Evolutionary conservation across 139 green algal species (phyloP).

Genomic region (Gonium pectorale): DNA sequence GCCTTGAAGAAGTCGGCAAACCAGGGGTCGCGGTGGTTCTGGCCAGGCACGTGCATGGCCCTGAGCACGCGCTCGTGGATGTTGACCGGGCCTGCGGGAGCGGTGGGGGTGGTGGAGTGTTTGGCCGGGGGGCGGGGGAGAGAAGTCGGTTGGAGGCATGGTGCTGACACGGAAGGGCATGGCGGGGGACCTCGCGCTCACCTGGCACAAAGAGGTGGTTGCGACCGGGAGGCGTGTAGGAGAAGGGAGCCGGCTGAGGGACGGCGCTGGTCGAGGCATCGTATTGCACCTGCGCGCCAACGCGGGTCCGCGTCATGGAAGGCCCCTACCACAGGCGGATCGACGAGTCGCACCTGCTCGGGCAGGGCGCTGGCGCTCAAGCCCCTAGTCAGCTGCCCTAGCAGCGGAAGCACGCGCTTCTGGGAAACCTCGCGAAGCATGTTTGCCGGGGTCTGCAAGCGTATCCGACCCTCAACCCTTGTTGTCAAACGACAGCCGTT

Average conservation of each 20-base stretch:
- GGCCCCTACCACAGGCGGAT: no score
- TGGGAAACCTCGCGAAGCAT: constrained; percentile 44
- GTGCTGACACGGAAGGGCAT: neutral
- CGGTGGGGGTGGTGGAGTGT: neutral
- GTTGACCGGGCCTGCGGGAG: constrained; percentile 93
- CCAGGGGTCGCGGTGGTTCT: constrained; percentile 96
- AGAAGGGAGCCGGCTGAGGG: constrained; percentile 65
- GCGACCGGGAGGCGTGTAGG: constrained; percentile 79
- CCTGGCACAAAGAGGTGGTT: constrained; percentile 97
- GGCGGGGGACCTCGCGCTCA: no score
- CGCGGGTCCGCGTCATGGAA: no score
- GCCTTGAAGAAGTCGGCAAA: constrained; percentile 90
- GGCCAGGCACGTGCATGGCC: constrained; percentile 89
- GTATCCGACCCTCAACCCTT: no score
- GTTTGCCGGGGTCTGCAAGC: no score
- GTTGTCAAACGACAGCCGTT: no score
- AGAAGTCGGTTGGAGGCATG: neutral
- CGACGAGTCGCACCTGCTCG: constrained; percentile 5
- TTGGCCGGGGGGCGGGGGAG: no score
- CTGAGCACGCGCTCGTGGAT: constrained; percentile 92
- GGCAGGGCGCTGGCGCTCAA: constrained; percentile 26
- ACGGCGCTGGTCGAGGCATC: neutral
- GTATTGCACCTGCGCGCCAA: constrained; percentile 9
- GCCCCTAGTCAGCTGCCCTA: neutral
- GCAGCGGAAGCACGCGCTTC: constrained; percentile 30